These are phyloP conservation scores for Colletotrichum sp. DNA, from an alignment of 2,329 filamentous ascomycete species.

Conservation along the genomic window DNA sequence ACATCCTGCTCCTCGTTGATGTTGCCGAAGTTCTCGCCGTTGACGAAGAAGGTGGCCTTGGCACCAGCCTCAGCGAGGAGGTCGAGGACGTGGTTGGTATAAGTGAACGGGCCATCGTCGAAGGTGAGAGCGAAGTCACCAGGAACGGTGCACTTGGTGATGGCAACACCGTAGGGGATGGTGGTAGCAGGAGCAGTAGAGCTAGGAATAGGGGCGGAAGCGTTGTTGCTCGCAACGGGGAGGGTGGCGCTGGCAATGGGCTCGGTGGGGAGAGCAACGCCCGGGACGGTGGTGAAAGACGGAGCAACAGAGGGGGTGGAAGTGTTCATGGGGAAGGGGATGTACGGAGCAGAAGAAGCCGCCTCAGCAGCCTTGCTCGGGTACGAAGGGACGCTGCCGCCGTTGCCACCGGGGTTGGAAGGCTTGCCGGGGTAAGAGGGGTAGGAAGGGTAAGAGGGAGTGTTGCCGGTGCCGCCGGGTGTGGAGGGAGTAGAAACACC, in stretches of 20 bases:
- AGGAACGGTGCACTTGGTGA: constrained; percentile 35
- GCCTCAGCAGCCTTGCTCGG: constrained; percentile 3
- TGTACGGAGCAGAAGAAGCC: background rate
- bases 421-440: background rate
- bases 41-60: constrained; percentile 48
- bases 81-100: constrained; percentile 47
- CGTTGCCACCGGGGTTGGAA: background rate
- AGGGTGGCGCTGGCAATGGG: constrained; percentile 9
- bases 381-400: background rate
- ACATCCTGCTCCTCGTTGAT: constrained; percentile 42
- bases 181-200: constrained; percentile 36
- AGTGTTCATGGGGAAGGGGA: constrained; percentile 11
- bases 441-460: background rate
- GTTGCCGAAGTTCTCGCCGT: constrained; percentile 45
- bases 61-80: constrained; percentile 33
- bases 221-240: constrained; percentile 12
- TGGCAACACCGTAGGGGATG: constrained; percentile 36
- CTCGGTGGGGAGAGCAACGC: constrained; percentile 9
- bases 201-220: background rate
- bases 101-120: constrained; percentile 51
- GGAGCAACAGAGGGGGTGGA: background rate
- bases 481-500: background rate
- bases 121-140: constrained; percentile 50
- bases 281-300: constrained; percentile 4
- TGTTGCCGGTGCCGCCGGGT: background rate